Evolutionary conservation across 73 alveolate genomes (phyloP), one percentile per base, ranked within the genome.

Genomic region (Paramecium pentaurelia): DNA sequence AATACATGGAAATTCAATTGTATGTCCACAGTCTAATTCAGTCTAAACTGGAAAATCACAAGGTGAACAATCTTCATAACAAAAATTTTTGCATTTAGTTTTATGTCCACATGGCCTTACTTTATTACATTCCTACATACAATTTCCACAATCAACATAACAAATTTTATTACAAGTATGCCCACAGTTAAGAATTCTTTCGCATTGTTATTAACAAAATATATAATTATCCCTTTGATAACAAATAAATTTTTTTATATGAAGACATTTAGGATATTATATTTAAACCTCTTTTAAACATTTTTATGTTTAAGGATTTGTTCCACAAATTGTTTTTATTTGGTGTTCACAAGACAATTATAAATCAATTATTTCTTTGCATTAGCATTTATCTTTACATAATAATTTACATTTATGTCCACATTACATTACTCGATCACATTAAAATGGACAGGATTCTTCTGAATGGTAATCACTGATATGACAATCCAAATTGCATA

Each of bases 81-180:
- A 60, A 7, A 1, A n/a, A 27, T 60, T 60, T 8, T 4, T 18
- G 18, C 77, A 60, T 60, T 8, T 30, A 14, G 2, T 60, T 0
- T 60, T 27, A 60, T 60, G 77, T 22, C 77, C 77, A 20, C 77
- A 60, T 18, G 77, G 44, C 20, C 77, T 16, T 60, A 16, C 8
- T 6, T 20, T 60, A 18, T 60, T 1, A 40, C 99, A 96, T 51
- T 49, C 71, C 73, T 94, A 70, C 20, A 88, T 25, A 73, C 99
- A 96, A 28, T 86, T 70, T 18, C 90, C 36, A 86, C 98, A 95
- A 70, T 77, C 77, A 6, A 92, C 38, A 0, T 92, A 58, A 86
- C 99, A 96, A 42, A 44, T 70, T 80, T 90, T 92, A 14, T 94
- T 85, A 92, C 98, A 95, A 20, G 85, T 38, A 90, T 96, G 99